Percentiles rank a stretch among this genome's conserved stretches.
Evolutionary conservation across 371 early-diverging fungal genomes (phyloP).

Genomic region (Rhizopus stolonifer): DNA sequence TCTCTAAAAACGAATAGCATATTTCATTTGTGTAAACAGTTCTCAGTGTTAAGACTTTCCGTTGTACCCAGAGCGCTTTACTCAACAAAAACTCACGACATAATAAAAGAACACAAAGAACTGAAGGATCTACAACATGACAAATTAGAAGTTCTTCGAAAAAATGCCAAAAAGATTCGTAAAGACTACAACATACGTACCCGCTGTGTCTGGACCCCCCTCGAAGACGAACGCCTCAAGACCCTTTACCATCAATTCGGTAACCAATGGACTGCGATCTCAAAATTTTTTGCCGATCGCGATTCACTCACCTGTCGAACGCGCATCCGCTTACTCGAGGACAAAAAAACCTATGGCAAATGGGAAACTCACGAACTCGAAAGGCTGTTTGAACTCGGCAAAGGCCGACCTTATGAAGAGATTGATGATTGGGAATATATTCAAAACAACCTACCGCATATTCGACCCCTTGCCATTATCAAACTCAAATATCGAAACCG

Average conservation of each 20-base stretch:
- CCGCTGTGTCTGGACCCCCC: conserved; percentile 26
- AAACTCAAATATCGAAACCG: conserved; percentile 28
- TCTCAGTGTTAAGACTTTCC: too few species aligned
- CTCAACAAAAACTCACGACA: too few species aligned
- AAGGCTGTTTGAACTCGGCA: conserved; percentile 10
- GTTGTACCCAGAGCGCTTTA: too few species aligned
- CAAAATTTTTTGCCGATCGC: conserved; percentile 30
- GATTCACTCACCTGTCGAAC: conserved; percentile 14
- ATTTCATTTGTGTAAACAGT: too few species aligned
- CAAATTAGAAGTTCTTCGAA: neutral
- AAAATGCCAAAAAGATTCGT: neutral
- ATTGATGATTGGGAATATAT: conserved; percentile 29
- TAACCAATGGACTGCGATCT: too few species aligned
- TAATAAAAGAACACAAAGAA: too few species aligned
- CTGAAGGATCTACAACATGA: too few species aligned
- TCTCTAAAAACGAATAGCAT: too few species aligned
- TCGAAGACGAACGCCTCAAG: conserved; percentile 27
- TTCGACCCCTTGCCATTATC: conserved; percentile 18
- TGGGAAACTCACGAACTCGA: conserved; percentile 34
- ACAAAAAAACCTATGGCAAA: conserved; percentile 20
- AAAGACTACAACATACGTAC: conserved; percentile 4
- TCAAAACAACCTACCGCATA: conserved; percentile 20
- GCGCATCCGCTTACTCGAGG: conserved; percentile 15
- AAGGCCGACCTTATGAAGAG: conserved; percentile 2
- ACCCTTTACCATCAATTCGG: conserved; percentile 7